Conservation (phyloP, 2,329 filamentous ascomycete genomes). For the Escovopsis sp. region DNA sequence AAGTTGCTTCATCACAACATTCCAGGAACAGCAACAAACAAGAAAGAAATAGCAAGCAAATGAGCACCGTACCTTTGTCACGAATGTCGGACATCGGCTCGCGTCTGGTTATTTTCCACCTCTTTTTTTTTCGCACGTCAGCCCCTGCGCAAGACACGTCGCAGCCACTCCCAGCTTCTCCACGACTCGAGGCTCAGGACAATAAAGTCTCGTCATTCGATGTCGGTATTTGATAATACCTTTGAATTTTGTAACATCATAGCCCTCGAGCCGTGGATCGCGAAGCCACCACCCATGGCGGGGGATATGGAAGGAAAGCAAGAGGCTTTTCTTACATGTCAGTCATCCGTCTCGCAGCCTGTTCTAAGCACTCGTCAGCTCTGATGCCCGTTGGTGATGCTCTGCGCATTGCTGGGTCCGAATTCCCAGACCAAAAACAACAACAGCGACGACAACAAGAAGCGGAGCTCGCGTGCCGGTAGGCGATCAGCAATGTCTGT, state of each 20-base stretch:
- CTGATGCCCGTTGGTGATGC: too few relatives aligned
- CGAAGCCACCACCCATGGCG: too few relatives aligned
- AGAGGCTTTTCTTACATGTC: too few relatives aligned
- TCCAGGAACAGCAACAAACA: slow-evolving; percentile 4
- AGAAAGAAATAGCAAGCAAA: slow-evolving; percentile 9
- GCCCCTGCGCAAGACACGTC: neutral
- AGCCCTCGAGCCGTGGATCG: slow-evolving; percentile 7
- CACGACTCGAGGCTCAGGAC: slow-evolving; percentile 12
- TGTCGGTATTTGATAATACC: slow-evolving; percentile 32
- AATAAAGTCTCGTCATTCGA: slow-evolving; percentile 23
- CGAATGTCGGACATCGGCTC: too few relatives aligned
- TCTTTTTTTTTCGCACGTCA: neutral
- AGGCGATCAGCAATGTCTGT: slow-evolving; percentile 33
- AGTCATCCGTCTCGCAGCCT: too few relatives aligned
- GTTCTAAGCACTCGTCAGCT: too few relatives aligned
- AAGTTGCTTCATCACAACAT: slow-evolving; percentile 48
- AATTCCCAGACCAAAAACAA: too few relatives aligned
- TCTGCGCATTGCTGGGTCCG: too few relatives aligned
- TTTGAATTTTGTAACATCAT: slow-evolving; percentile 20
- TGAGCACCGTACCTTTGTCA: too few relatives aligned
- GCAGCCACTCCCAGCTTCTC: neutral
- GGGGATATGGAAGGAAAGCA: too few relatives aligned
- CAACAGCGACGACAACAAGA: slow-evolving; percentile 6
- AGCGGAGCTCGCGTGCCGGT: slow-evolving; percentile 4
- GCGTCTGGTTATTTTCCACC: too few relatives aligned